Percentiles rank a stretch among this genome's conserved stretches.
phyloP scores from a whole-genome alignment of 495 filamentous ascomycete genomes.

The Penicillium malachiteum region DNA sequence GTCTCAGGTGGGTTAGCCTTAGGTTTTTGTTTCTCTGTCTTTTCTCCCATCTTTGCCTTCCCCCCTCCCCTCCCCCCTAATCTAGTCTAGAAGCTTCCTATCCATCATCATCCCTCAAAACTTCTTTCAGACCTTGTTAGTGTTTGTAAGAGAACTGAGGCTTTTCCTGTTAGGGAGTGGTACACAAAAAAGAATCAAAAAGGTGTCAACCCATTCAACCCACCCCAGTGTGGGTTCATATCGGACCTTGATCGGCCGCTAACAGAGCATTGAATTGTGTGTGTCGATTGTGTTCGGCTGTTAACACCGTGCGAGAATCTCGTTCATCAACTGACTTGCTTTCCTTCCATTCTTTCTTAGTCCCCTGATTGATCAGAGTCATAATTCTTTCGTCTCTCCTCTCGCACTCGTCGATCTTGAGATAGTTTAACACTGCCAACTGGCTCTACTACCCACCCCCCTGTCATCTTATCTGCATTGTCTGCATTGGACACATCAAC shows the following conservation, averaged over 20 bases:
- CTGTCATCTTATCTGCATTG: no score
- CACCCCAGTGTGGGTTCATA: constrained; percentile 23
- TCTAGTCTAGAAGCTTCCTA: no score
- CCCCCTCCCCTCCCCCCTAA: no score
- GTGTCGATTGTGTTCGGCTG: constrained; percentile 10
- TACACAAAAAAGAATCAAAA: constrained; percentile 6
- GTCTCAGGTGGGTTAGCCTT: constrained; percentile 2
- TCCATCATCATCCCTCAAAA: background rate
- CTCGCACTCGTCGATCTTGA: constrained; percentile 16
- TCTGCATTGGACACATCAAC: constrained; percentile 29
- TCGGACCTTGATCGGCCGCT: constrained; percentile 29
- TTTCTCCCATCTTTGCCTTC: background rate
- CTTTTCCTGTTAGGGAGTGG: background rate
- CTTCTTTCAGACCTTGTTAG: background rate
- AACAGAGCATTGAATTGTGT: constrained; percentile 12
- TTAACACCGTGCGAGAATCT: constrained; percentile 21
- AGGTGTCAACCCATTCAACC: constrained; percentile 14
- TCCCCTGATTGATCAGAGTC: constrained; percentile 15
- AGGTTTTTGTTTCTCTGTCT: background rate
- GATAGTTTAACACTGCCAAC: no score
- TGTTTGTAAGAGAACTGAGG: background rate
- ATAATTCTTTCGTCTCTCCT: constrained; percentile 8
- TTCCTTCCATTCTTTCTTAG: constrained; percentile 3
- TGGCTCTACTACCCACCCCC: no score
- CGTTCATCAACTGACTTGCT: constrained; percentile 13